Base-by-base conservation (phyloP, 345 rosid species). In the Populus davidiana region DNA sequence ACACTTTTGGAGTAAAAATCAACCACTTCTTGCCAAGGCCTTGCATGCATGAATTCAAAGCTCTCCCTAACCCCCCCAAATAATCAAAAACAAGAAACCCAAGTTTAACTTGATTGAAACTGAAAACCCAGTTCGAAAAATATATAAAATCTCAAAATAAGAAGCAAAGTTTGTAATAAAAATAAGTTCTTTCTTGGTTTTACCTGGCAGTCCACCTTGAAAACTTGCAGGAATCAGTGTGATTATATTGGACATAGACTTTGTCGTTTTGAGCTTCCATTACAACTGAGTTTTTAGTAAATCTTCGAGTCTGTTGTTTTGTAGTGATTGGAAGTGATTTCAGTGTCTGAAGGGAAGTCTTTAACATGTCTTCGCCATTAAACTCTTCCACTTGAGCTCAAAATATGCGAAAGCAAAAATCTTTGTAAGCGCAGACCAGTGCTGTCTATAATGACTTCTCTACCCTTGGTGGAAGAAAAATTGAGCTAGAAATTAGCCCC, bases 161-260 rank as follows among this genome's bases (percentile, higher is more conserved):
- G 3, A 18, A n/a, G 18, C n/a, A 18, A 2, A 38, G 13, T n/a
- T 62, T 2, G 16, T 62, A 62, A 62, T 11, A 23, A 29, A 5
- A 21, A 4, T 50, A 4, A 23, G 35, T n/a, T n/a, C 33, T 62
- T 9, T 62, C 33, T 62, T 62, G 33, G 29, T 62, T 62, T 62
- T 47, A 90, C 96, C 92, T 91, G 79, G 97, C 86, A 54, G 83
- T 92, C 99, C 99, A 93, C 27, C 99, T 86, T 13, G 86, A 84
- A 64, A 81, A 85, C 63, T 65, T 88, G 88, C 93, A 89, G 10
- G 93, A 88, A 81, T 91, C 94, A 44, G 88, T 85, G 73, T 93
- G 99, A 73, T 92, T 87, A 81, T 93, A 93, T 50, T 90, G 94
- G 67, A 72, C 75, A 80, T 88, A 84, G 31, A 79, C 82, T 79